These are phyloP conservation scores for Plasmodium inui DNA, from an alignment of 169 alveolate species.

Conservation along the genomic window DNA sequence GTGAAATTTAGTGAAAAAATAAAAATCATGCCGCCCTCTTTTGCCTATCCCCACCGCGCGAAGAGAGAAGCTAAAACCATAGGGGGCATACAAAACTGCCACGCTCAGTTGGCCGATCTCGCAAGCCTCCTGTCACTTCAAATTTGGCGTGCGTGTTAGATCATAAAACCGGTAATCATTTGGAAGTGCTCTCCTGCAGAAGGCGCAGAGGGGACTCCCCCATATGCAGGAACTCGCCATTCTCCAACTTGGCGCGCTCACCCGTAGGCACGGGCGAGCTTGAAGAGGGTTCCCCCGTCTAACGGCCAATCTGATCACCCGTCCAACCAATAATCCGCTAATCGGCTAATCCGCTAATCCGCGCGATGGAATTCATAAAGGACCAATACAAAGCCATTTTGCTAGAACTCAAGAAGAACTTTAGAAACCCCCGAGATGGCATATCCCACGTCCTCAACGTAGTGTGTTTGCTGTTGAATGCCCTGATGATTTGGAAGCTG, in stretches of 20 bases:
- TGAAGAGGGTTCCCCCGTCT: background rate
- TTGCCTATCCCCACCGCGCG: background rate
- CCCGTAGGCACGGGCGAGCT: background rate
- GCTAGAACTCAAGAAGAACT: conserved; percentile 51
- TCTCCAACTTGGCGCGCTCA: background rate
- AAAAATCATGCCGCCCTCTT: background rate
- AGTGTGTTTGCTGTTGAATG: conserved; percentile 41
- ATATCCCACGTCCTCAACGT: conserved; percentile 31
- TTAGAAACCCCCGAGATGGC: conserved; percentile 53
- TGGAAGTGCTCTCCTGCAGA: background rate
- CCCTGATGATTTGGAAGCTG: conserved; percentile 66
- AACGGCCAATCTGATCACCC: background rate
- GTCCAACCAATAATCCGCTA: background rate
- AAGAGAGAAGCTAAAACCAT: background rate
- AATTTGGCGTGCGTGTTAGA: background rate
- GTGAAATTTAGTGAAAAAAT: background rate
- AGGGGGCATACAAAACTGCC: background rate
- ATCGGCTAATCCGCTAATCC: background rate
- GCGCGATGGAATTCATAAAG: conserved; percentile 44
- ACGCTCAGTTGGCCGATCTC: background rate
- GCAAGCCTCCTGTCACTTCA: background rate
- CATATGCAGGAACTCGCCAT: background rate
- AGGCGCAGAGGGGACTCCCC: background rate
- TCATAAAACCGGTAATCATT: background rate
- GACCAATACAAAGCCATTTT: conserved; percentile 39